Base-by-base conservation (phyloP, 345 rosid species). In the Citrus australasica region DNA sequence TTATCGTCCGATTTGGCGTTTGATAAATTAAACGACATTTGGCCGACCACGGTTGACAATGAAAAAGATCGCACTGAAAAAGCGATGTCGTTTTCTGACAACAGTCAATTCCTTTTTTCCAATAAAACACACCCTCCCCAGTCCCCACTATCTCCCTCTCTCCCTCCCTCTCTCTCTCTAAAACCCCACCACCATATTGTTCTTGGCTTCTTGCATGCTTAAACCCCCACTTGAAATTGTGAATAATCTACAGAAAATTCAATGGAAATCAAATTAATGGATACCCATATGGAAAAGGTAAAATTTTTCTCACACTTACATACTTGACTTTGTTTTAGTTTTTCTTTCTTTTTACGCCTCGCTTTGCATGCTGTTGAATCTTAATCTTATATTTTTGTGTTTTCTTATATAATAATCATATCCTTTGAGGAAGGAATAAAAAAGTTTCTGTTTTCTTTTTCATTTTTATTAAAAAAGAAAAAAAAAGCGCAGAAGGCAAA, bases 251-350 rank as follows among this genome's bases (percentile, higher is more conserved):
- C 21, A 17, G 68, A 74, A 8, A 42, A 61, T 69, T 69, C 14
- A 25, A 61, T 35, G 38, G 59, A 61, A 61, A 11, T 62, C 40
- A 2, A 40, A 62, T 25, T 13, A 17, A 61, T 38, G 37, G 5
- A 48, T 13, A 4, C 38, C 59, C 56, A 42, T 24, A 62, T 74
- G 77, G 62, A 62, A 32, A 74, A 11, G 77, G 77, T 74, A 27
- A 74, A 19, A 0, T 16, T 8, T 74, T 11, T 62, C 66, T 42
- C 10, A 17, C 2, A 40, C 6, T 25, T 25, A 9, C 37, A 62
- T 38, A 9, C 28, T 40, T 46, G 7, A 25, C 38, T 19, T 66
- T 22, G 11, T 6, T 66, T 46, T 73, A 28, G 14, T 61, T 61
- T 33, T 6, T 40, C 60, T 60, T 1, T 37, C 25, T 62, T 42